These are phyloP conservation scores for Stephanodiscus triporus DNA, from an alignment of 108 stramenopile species.

Conservation along the genomic window DNA sequence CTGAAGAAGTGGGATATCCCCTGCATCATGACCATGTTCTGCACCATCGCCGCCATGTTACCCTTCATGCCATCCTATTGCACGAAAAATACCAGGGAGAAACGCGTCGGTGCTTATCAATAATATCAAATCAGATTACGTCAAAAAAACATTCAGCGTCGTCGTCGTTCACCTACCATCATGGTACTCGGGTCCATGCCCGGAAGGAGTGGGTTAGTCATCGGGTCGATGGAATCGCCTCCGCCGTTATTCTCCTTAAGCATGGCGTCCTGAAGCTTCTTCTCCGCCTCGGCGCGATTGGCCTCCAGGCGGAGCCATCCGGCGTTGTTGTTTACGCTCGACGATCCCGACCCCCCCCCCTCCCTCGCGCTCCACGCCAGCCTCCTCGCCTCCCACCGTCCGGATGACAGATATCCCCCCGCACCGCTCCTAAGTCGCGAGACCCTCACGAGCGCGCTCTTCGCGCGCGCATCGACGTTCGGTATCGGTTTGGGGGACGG, in stretches of 20 bases:
- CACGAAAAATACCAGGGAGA: constrained; percentile 17
- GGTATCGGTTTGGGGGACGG: constrained; percentile 22
- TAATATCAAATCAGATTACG: constrained; percentile 31
- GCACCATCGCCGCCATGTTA: constrained; percentile 95
- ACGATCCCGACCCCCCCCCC: constrained; percentile 3
- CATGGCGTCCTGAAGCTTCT: constrained; percentile 22
- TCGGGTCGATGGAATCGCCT: constrained; percentile 5
- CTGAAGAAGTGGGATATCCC: constrained; percentile 95
- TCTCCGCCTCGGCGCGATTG: constrained; percentile 31
- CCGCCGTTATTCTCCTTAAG: constrained; percentile 13
- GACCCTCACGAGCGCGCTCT: constrained; percentile 3
- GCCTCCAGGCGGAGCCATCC: constrained; percentile 47
- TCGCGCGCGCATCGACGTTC: constrained; percentile 33
- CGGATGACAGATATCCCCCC: constrained; percentile 17
- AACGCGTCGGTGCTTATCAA: not conserved
- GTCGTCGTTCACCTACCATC: constrained; percentile 44
- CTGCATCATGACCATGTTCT: constrained; percentile 99
- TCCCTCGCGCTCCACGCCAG: constrained; percentile 52
- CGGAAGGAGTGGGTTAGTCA: constrained; percentile 38
- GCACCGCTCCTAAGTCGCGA: constrained; percentile 17
- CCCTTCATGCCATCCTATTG: constrained; percentile 79
- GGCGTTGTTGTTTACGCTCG: not conserved
- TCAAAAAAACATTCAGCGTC: constrained; percentile 10
- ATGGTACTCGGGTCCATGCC: constrained; percentile 70
- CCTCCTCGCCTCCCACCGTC: constrained; percentile 76